Evolutionary conservation across 1,139 yeast species (phyloP), one percentile per base, ranked within the genome.

Genomic region (Geotrichum restrictum): DNA sequence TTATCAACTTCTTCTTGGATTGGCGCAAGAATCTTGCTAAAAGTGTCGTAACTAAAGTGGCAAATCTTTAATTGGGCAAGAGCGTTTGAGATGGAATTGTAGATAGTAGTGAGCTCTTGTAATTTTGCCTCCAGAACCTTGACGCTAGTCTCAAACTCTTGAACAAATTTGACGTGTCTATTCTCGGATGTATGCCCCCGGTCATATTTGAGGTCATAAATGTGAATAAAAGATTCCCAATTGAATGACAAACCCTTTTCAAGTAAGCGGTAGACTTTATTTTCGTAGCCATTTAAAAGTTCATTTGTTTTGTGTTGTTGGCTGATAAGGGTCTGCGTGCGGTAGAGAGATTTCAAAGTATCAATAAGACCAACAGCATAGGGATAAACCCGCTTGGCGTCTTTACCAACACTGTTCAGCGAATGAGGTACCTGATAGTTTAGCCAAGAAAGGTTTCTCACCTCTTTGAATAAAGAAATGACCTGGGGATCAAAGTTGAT

Each of bases 401-500:
- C 77, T 63, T 72, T 74, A 41, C 78, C 77, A 54, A 67, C 75
- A 57, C 67, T 71, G 41, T 67, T 59, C 5, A 82, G 58, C 6
- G 71, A 57, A 52, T 74, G 77, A 0, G 96, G 93, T 0, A 88
- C 69, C n/a, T 75, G 79, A 59, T 76, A 81, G 0, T 81, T 83
- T 56, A 83, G 67, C 59, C 75, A 72, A 3, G 72, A 66, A 43
- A 88, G 67, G 50, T 77, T 77, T 34, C 78, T 68, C 0, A 81
- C 77, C 59, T 84, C 86, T 48, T 79, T 76, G 63, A 76, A 76
- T 3, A 79, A 64, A 0, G 70, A 66, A 31, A 79, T 66, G 5
- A 77, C 62, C 1, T 73, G 66, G 4, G 70, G 70, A 61, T 84
- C 81, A 62, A 83, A 82, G 58, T 83, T 83, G 1, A 72, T 69